Conservation (phyloP, 768 basidiomycete genomes). For the Leccinum incarnatum region DNA sequence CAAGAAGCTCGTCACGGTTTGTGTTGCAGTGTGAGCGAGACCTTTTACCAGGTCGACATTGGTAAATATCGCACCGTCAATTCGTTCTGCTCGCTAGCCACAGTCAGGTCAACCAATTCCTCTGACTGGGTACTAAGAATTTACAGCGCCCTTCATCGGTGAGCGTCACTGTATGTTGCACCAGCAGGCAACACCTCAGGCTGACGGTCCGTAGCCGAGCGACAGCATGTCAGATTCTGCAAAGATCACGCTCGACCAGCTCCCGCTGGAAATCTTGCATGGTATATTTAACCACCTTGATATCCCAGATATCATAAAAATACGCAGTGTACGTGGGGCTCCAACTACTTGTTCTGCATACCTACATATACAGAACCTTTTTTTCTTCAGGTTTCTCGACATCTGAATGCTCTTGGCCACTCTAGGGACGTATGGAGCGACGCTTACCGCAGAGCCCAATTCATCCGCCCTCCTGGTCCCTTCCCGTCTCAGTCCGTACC, state of each 20-base stretch:
- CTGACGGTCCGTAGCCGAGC: too few species aligned
- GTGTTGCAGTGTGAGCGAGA: too few species aligned
- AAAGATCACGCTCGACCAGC: constrained; percentile 1
- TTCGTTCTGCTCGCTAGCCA: too few species aligned
- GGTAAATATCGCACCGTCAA: too few species aligned
- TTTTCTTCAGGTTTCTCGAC: constrained; percentile 8
- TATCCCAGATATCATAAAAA: constrained; percentile 14
- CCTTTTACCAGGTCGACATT: too few species aligned
- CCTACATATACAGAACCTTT: background rate
- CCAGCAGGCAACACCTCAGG: too few species aligned
- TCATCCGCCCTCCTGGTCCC: constrained; percentile 19
- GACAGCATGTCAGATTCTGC: background rate
- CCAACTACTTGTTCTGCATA: background rate
- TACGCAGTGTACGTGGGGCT: constrained; percentile 15
- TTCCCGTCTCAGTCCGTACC: constrained; percentile 9
- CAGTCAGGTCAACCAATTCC: too few species aligned
- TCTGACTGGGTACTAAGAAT: too few species aligned
- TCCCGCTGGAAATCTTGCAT: constrained; percentile 14
- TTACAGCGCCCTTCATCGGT: too few species aligned
- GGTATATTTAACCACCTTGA: constrained; percentile 13
- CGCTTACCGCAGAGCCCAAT: constrained; percentile 11
- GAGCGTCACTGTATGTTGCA: too few species aligned
- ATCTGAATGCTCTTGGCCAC: constrained; percentile 6
- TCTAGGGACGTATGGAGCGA: constrained; percentile 16
- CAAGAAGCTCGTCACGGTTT: too few species aligned